A percentile compares a stretch with the other conserved stretches of the same genome.
Conservation (phyloP, 371 early-diverging fungal genomes). For the Nematocida sp. region DNA sequence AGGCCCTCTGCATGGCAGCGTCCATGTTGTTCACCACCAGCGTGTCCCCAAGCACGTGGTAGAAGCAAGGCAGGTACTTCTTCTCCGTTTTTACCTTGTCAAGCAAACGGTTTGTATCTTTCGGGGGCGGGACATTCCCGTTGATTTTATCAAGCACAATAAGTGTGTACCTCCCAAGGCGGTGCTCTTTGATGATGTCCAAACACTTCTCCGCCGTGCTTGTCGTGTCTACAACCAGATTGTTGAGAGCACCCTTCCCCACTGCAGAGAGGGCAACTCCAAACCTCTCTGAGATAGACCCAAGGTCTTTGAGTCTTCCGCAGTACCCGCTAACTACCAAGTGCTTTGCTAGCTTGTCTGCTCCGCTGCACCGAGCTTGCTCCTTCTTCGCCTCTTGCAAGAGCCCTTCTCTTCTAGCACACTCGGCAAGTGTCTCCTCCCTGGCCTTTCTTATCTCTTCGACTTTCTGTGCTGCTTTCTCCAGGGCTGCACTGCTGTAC, state of each 20-base stretch:
- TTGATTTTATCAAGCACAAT: constrained; percentile 70
- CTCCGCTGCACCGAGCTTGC: neutral
- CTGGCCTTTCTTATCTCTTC: neutral
- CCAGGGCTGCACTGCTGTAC: constrained; percentile 36
- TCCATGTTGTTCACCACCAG: constrained; percentile 76
- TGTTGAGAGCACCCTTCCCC: constrained; percentile 72
- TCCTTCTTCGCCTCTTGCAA: constrained; percentile 20
- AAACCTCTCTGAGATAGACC: constrained; percentile 81
- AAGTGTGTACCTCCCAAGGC: constrained; percentile 80
- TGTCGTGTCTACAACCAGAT: constrained; percentile 88
- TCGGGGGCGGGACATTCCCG: constrained; percentile 61
- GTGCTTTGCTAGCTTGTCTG: constrained; percentile 28
- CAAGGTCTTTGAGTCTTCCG: constrained; percentile 88
- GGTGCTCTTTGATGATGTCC: constrained; percentile 74
- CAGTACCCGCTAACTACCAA: constrained; percentile 58
- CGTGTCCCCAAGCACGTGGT: constrained; percentile 79
- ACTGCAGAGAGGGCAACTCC: constrained; percentile 90
- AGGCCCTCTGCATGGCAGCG: constrained; percentile 86
- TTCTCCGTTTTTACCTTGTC: constrained; percentile 76
- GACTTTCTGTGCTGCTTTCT: constrained; percentile 32
- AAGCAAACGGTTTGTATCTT: constrained; percentile 69
- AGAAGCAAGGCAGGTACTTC: constrained; percentile 75
- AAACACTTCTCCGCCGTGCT: constrained; percentile 81
- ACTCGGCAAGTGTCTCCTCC: constrained; percentile 36
- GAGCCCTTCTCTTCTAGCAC: neutral